Evolutionary conservation across 1,139 yeast species (phyloP).

Genomic region (Lodderomyces elongisporus): DNA sequence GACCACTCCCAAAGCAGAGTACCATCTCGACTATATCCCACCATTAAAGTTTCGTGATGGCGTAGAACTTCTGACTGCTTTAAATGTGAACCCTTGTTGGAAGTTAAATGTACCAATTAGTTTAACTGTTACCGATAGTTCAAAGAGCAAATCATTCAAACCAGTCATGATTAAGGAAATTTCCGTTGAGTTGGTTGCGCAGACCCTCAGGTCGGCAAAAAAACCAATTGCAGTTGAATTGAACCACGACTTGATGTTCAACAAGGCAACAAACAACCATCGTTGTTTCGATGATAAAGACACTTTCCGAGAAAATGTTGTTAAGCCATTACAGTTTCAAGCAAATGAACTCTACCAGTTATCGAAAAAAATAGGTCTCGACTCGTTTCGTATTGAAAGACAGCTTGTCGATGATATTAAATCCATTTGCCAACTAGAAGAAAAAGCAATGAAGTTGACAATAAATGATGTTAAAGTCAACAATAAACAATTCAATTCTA

Average conservation of each 20-base stretch:
- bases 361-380: constrained; percentile 20
- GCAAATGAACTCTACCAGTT: constrained; percentile 20
- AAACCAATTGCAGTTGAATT: constrained; percentile 37
- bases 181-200: constrained; percentile 28
- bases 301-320: constrained; percentile 20
- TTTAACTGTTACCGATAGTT: constrained; percentile 10
- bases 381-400: constrained; percentile 26
- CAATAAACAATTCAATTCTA: constrained; percentile 6
- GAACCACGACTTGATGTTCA: constrained; percentile 35
- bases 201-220: constrained; percentile 29
- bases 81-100: constrained; percentile 17
- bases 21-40: constrained; percentile 28
- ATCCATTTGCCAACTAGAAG: constrained; percentile 24
- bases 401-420: constrained; percentile 29
- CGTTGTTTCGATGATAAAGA: constrained; percentile 20
- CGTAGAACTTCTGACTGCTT: constrained; percentile 9
- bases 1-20: constrained; percentile 24
- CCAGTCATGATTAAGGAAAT: constrained; percentile 29
- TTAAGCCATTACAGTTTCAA: constrained; percentile 18
- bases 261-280: constrained; percentile 10
- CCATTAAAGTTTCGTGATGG: constrained; percentile 22
- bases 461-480: constrained; percentile 15
- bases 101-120: constrained; percentile 28
- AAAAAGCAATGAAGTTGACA: constrained; percentile 23
- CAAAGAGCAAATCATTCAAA: constrained; percentile 3